Evolutionary conservation across 768 basidiomycete species (phyloP).

Genomic region (Termitomyces sp.): DNA sequence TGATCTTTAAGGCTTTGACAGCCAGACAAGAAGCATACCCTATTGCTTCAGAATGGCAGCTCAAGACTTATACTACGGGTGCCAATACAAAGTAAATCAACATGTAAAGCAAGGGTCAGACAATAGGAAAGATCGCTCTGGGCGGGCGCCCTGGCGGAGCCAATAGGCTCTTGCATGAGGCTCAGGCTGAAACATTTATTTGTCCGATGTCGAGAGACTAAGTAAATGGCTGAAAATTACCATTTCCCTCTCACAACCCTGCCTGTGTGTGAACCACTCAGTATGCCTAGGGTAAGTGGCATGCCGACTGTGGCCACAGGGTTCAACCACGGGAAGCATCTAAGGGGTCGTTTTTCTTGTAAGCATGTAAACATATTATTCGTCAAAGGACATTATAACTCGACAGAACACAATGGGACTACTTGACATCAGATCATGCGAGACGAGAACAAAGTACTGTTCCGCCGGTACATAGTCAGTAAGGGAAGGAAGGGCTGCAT

Average conservation of each 20-base stretch:
- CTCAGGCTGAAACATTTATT: too few species aligned
- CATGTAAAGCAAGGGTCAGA: not conserved
- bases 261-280: not conserved
- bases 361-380: slow-evolving; percentile 7
- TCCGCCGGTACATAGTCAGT: slow-evolving; percentile 18
- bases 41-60: not conserved
- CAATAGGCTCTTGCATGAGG: not conserved
- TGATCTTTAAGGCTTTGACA: not conserved
- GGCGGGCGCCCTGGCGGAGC: not conserved
- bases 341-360: not conserved
- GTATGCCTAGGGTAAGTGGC: not conserved
- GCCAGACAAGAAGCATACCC: not conserved
- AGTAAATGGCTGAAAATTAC: too few species aligned
- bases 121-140: too few species aligned
- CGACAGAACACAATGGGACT: slow-evolving; percentile 14
- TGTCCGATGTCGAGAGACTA: too few species aligned
- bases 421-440: slow-evolving; percentile 15
- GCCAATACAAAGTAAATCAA: too few species aligned
- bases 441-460: slow-evolving; percentile 11
- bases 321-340: not conserved
- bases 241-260: not conserved
- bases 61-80: not conserved
- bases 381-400: slow-evolving; percentile 13
- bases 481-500: slow-evolving; percentile 22
- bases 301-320: not conserved